A percentile compares a stretch with the other conserved stretches of the same genome.
Conservation (phyloP, 345 rosid genomes). For the Lumnitzera littorea region DNA sequence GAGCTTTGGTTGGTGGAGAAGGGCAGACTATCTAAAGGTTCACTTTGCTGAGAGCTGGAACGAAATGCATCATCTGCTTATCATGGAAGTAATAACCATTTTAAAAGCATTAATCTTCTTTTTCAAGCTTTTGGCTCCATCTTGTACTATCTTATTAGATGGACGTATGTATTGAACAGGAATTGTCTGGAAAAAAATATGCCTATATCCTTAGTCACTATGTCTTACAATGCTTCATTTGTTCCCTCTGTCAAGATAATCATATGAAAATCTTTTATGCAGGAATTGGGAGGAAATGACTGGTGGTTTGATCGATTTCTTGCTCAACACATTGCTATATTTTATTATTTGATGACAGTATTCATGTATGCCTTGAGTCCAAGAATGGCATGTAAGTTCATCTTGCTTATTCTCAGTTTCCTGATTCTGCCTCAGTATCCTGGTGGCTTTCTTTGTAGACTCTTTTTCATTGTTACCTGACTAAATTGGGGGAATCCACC, state of each 20-base stretch:
- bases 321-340: constrained; percentile 68
- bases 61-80: constrained; percentile 98
- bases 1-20: constrained; percentile 99
- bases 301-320: constrained; percentile 98
- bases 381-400: constrained; percentile 93
- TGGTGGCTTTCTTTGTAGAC: too few relatives aligned
- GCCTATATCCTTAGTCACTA: too few relatives aligned
- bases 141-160: too few relatives aligned
- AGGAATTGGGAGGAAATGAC: constrained; percentile 94
- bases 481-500: too few relatives aligned
- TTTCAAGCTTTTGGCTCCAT: constrained; percentile 1
- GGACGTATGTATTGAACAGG: too few relatives aligned
- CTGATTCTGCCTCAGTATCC: too few relatives aligned
- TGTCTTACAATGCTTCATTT: too few relatives aligned
- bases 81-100: constrained; percentile 78
- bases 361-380: constrained; percentile 87
- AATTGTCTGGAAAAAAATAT: too few relatives aligned
- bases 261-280: constrained; percentile 19
- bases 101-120: neutral
- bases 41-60: constrained; percentile 99
- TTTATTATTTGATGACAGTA: constrained; percentile 85
- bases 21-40: constrained; percentile 89
- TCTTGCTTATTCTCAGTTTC: constrained; percentile 1
- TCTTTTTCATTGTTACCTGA: too few relatives aligned
- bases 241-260: neutral